These are phyloP conservation scores for Pistacia vera DNA, from an alignment of 345 rosid genomes.

Conservation along the genomic window DNA sequence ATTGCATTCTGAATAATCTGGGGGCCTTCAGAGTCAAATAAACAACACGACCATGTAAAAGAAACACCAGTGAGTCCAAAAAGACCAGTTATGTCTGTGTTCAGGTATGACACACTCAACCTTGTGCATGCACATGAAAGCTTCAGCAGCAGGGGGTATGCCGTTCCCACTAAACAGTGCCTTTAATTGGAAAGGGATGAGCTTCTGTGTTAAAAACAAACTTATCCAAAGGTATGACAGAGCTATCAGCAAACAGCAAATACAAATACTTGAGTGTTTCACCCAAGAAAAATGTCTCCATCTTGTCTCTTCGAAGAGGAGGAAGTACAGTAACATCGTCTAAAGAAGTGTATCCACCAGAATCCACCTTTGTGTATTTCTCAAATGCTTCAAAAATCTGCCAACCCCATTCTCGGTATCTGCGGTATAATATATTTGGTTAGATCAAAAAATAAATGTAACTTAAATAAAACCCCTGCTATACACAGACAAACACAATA, in stretches of 20 bases:
- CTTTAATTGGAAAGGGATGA: slow-evolving; percentile 80
- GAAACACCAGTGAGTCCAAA: slow-evolving; percentile 1
- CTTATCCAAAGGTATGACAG: slow-evolving; percentile 77
- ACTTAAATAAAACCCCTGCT: neutral
- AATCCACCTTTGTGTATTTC: slow-evolving; percentile 70
- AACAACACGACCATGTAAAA: neutral
- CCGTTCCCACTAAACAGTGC: slow-evolving; percentile 24
- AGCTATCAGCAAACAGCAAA: slow-evolving; percentile 84
- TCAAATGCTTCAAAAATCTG: slow-evolving; percentile 96
- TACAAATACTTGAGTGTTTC: slow-evolving; percentile 89
- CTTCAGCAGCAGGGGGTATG: slow-evolving; percentile 8
- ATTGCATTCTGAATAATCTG: slow-evolving; percentile 15
- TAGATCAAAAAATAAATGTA: neutral
- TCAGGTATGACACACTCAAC: slow-evolving; percentile 7
- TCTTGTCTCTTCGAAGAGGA: slow-evolving; percentile 86
- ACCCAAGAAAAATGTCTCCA: slow-evolving; percentile 94
- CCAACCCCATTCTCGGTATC: slow-evolving; percentile 97
- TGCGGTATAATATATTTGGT: slow-evolving; percentile 31
- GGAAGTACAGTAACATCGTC: slow-evolving; percentile 83
- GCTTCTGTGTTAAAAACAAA: slow-evolving; percentile 92
- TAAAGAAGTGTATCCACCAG: slow-evolving; percentile 85
- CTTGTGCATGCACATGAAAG: slow-evolving; percentile 8
- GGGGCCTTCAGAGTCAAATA: slow-evolving; percentile 14
- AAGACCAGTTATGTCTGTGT: neutral
- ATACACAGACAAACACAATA: neutral